These are phyloP conservation scores for Aspergillus tubingensis DNA, from an alignment of 2,329 filamentous ascomycete species.

Conservation along the genomic window DNA sequence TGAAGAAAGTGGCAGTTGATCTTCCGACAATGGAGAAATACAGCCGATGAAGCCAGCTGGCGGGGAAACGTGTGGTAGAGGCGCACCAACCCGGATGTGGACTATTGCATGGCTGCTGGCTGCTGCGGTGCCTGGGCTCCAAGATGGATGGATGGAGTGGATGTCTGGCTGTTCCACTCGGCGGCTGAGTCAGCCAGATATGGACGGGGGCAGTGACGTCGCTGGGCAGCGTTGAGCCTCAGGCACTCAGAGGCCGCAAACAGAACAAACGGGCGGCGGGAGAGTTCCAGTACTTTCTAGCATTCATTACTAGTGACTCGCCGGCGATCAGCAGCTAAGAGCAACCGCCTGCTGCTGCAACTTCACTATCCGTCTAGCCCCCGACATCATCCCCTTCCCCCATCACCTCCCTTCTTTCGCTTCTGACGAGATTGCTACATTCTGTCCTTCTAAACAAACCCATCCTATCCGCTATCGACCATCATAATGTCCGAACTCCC, in stretches of 20 bases:
- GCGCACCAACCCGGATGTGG: not conserved
- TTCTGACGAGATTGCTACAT: conserved; percentile 8
- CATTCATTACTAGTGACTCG: conserved; percentile 1
- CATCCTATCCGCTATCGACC: conserved; percentile 9
- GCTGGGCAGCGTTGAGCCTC: conserved; percentile 15
- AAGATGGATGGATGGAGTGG: not conserved
- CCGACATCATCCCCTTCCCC: conserved; percentile 12
- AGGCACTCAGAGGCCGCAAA: conserved; percentile 32
- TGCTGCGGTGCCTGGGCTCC: not conserved
- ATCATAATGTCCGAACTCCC: conserved; percentile 31
- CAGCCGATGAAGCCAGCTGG: not conserved
- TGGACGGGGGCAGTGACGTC: conserved; percentile 11
- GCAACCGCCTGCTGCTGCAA: conserved; percentile 21
- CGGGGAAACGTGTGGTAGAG: not conserved
- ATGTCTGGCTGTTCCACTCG: conserved; percentile 1
- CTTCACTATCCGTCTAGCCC: conserved; percentile 16
- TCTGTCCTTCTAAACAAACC: conserved; percentile 1
- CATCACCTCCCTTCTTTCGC: conserved; percentile 10
- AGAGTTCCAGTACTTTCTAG: conserved; percentile 48
- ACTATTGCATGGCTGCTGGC: conserved; percentile 3
- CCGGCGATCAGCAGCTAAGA: conserved; percentile 27
- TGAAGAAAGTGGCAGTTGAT: not conserved
- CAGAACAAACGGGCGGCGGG: conserved; percentile 32
- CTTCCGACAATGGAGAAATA: not conserved
- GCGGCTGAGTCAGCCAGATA: not conserved